Percentiles rank a stretch among this genome's conserved stretches.
Evolutionary conservation across 768 basidiomycete species (phyloP).

Genomic region (Termitomyces sp.): DNA sequence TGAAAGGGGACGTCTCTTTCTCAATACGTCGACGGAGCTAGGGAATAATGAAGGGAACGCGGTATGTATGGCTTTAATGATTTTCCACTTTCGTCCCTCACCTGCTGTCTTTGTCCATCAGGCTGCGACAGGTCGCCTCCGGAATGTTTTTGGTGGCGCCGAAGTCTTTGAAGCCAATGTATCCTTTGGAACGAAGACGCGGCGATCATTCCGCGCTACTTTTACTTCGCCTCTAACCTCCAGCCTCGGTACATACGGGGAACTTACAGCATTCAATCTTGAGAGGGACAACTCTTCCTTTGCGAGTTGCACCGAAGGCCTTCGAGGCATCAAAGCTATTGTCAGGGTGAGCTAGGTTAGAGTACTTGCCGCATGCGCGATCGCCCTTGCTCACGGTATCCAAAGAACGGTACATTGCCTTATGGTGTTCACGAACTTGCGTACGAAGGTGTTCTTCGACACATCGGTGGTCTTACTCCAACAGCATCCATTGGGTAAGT

Average conservation of each 20-base stretch:
- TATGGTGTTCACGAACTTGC: slow-evolving; percentile 69
- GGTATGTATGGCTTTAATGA: slow-evolving; percentile 42
- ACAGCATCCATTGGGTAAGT: slow-evolving; percentile 78
- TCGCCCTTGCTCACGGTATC: slow-evolving; percentile 14
- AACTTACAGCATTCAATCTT: slow-evolving; percentile 64
- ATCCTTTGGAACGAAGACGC: slow-evolving; percentile 83
- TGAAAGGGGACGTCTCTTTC: slow-evolving; percentile 70
- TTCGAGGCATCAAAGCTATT: slow-evolving; percentile 60
- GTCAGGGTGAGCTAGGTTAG: slow-evolving; percentile 71
- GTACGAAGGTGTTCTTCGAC: slow-evolving; percentile 79
- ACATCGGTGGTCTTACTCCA: slow-evolving; percentile 65
- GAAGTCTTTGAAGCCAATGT: slow-evolving; percentile 83
- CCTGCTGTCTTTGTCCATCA: slow-evolving; percentile 10
- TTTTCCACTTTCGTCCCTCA: background rate
- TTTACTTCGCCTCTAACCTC: slow-evolving; percentile 57
- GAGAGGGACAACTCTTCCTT: slow-evolving; percentile 79
- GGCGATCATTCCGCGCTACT: slow-evolving; percentile 72
- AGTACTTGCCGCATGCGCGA: slow-evolving; percentile 18
- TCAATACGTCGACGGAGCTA: slow-evolving; percentile 85
- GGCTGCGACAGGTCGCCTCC: slow-evolving; percentile 77
- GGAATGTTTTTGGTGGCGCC: slow-evolving; percentile 89
- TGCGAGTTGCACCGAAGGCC: slow-evolving; percentile 64
- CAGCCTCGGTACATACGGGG: slow-evolving; percentile 62
- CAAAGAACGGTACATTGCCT: slow-evolving; percentile 30
- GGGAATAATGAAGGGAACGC: slow-evolving; percentile 92